Conservation (phyloP, 164 flowering plant species). For the Saururus chinensis region DNA sequence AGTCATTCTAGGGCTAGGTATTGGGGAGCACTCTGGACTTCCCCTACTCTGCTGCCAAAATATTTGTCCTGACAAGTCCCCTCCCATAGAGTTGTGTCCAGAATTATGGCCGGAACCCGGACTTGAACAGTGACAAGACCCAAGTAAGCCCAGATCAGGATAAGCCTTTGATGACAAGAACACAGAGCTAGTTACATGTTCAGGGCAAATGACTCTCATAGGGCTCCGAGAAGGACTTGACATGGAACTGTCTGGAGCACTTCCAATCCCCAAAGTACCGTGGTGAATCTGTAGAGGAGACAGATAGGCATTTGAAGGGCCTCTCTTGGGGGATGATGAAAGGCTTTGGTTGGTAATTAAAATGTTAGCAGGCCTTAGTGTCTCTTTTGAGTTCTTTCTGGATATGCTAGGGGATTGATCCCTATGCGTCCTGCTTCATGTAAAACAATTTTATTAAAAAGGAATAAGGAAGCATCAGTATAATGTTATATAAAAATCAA, state of each 20-base stretch:
- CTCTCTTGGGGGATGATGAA: constrained; percentile 47
- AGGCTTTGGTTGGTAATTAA: constrained; percentile 24
- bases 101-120: constrained; percentile 90
- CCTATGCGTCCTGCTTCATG: constrained; percentile 38
- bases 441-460: background rate
- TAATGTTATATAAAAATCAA: background rate
- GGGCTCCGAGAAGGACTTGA: constrained; percentile 97
- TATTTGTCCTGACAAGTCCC: constrained; percentile 32
- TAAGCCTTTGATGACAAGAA: constrained; percentile 53
- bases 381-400: constrained; percentile 30
- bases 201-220: constrained; percentile 47
- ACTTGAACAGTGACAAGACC: constrained; percentile 90
- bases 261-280: constrained; percentile 45
- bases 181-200: constrained; percentile 43
- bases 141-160: constrained; percentile 50
- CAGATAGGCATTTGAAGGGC: constrained; percentile 30
- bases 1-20: constrained; percentile 48
- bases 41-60: constrained; percentile 41
- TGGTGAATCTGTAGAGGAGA: constrained; percentile 51
- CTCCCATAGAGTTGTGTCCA: constrained; percentile 40
- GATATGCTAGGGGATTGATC: constrained; percentile 29
- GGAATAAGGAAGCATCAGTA: background rate
- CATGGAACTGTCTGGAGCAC: constrained; percentile 91
- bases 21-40: constrained; percentile 47
- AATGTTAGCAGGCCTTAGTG: constrained; percentile 32